Evolutionary conservation across 1,284 basidiomycete species (phyloP).

Genomic region (Cutaneotrichosporon mucoides): DNA sequence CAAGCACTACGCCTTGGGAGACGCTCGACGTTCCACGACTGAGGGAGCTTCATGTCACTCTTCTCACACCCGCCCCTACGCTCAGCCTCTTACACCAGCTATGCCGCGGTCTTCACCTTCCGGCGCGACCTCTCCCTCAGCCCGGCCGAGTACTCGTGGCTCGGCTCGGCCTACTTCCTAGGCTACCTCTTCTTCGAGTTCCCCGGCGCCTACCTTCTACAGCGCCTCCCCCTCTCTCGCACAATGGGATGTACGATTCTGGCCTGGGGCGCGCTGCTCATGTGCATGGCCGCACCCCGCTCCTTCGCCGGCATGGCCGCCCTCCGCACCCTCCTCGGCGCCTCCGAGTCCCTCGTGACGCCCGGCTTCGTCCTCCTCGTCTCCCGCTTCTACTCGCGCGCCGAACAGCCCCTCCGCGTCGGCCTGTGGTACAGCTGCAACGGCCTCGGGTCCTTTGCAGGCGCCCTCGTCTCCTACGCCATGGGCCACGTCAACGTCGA

Average conservation of each 20-base stretch:
- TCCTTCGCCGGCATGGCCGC: constrained; percentile 39
- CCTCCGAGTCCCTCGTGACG: constrained; percentile 40
- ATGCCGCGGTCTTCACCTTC: constrained; percentile 43
- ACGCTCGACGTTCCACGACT: too few species aligned
- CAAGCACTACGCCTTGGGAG: too few species aligned
- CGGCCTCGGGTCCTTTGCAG: constrained; percentile 32
- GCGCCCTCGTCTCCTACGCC: constrained; percentile 36
- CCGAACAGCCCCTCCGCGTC: constrained; percentile 42
- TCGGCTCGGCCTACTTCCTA: constrained; percentile 27
- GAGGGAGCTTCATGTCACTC: too few species aligned
- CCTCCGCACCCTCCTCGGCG: constrained; percentile 39
- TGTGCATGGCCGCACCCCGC: constrained; percentile 41
- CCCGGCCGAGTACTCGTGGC: constrained; percentile 30
- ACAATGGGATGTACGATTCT: constrained; percentile 30
- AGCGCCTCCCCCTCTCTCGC: constrained; percentile 30
- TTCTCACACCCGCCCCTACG: too few species aligned
- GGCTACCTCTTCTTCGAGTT: constrained; percentile 38
- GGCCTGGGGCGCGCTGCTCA: constrained; percentile 42
- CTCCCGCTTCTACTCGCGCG: constrained; percentile 39
- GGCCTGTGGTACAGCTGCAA: constrained; percentile 41
- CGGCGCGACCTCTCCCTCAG: constrained; percentile 34
- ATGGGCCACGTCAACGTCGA: constrained; percentile 32
- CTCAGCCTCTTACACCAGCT: constrained; percentile 16
- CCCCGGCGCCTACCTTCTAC: constrained; percentile 30
- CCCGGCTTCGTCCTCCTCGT: constrained; percentile 46